These are phyloP conservation scores for Juglanconis oblonga DNA, from an alignment of 2,329 filamentous ascomycete genomes.

Conservation along the genomic window DNA sequence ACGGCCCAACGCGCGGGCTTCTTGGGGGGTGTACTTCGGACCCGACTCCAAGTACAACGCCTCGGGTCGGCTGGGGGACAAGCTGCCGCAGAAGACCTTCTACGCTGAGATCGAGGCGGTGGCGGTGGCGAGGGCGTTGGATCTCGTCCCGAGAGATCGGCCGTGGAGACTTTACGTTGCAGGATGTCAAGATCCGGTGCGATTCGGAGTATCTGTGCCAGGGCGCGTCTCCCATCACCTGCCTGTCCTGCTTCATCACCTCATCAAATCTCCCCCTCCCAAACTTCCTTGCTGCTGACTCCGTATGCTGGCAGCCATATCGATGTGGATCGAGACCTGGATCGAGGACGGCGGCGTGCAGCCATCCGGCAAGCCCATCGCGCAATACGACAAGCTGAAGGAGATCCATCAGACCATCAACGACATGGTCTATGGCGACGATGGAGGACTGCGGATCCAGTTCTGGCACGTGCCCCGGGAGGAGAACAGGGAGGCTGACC, in stretches of 20 bases:
- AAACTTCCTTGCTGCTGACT: too few relatives aligned
- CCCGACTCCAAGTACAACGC: constrained; percentile 23
- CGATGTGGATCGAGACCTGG: constrained; percentile 19
- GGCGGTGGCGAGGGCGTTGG: constrained; percentile 18
- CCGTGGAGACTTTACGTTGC: neutral
- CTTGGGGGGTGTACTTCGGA: constrained; percentile 27
- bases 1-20: constrained; percentile 15
- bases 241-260: too few relatives aligned
- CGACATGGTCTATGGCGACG: neutral
- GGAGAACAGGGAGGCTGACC: constrained; percentile 18
- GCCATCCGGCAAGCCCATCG: neutral
- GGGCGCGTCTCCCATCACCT: too few relatives aligned
- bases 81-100: constrained; percentile 16
- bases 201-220: constrained; percentile 19
- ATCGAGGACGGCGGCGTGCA: constrained; percentile 15
- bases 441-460: constrained; percentile 16
- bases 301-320: constrained; percentile 10
- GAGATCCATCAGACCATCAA: constrained; percentile 16
- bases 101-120: constrained; percentile 24
- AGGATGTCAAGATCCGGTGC: constrained; percentile 15
- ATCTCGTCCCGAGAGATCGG: constrained; percentile 6
- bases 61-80: neutral
- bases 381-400: constrained; percentile 13
- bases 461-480: constrained; percentile 20
- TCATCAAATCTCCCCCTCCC: too few relatives aligned